These are phyloP conservation scores for Aspergillus sp. DNA, from an alignment of 2,329 filamentous ascomycete species.

Conservation along the genomic window DNA sequence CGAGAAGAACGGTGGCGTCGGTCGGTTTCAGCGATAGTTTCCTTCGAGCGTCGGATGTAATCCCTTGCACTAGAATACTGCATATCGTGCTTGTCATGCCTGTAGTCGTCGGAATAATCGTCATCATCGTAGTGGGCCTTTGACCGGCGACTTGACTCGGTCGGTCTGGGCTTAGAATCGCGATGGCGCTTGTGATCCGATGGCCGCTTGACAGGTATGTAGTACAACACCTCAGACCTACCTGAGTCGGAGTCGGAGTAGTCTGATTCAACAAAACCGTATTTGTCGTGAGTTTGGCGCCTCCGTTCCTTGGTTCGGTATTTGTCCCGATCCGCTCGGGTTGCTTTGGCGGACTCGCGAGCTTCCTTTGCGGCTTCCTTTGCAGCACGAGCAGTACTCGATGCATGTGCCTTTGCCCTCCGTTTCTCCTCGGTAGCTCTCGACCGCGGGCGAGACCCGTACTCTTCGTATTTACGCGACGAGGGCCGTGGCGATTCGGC, in stretches of 20 bases:
- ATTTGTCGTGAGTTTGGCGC: slow-evolving; percentile 42
- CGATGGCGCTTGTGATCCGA: slow-evolving; percentile 23
- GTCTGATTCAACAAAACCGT: slow-evolving; percentile 14
- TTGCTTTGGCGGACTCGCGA: slow-evolving; percentile 32
- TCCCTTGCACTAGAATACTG: slow-evolving; percentile 30
- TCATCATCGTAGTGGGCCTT: slow-evolving; percentile 26
- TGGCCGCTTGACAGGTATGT: slow-evolving; percentile 17
- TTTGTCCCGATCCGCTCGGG: slow-evolving; percentile 38
- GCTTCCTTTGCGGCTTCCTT: slow-evolving; percentile 38
- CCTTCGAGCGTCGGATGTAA: slow-evolving; percentile 41
- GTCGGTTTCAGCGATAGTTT: slow-evolving; percentile 22
- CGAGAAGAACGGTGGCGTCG: slow-evolving; percentile 31
- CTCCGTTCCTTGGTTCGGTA: slow-evolving; percentile 44
- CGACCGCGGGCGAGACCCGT: slow-evolving; percentile 32
- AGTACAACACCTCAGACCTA: not conserved
- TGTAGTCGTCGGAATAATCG: slow-evolving; percentile 30
- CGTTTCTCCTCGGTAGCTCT: slow-evolving; percentile 40
- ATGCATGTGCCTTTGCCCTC: slow-evolving; percentile 28
- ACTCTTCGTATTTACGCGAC: slow-evolving; percentile 43
- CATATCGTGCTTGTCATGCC: slow-evolving; percentile 29
- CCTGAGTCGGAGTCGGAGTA: slow-evolving; percentile 1
- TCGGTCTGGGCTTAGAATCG: slow-evolving; percentile 24
- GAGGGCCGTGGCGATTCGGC: slow-evolving; percentile 39
- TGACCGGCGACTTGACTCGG: slow-evolving; percentile 23
- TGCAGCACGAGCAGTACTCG: slow-evolving; percentile 24